A percentile compares a stretch with the other conserved stretches of the same genome.
These are phyloP conservation scores for Hygrophoropsis aurantiaca DNA, from an alignment of 768 basidiomycete genomes.

Conservation along the genomic window DNA sequence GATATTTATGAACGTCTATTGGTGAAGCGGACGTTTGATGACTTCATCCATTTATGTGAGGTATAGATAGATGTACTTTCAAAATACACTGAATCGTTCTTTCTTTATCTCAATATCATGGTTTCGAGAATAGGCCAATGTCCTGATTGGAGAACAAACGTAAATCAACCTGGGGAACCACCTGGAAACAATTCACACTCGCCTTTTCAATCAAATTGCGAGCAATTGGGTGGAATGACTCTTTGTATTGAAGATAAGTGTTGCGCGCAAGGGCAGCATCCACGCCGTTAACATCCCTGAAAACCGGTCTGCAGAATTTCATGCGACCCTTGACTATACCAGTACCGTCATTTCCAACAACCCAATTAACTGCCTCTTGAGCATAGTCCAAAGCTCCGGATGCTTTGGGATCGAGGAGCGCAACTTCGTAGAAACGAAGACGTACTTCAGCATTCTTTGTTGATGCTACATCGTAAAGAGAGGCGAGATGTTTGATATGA, in stretches of 20 bases:
- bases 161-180: too few relatives aligned
- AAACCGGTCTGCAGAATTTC: slow-evolving; percentile 80
- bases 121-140: too few relatives aligned
- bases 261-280: slow-evolving; percentile 51
- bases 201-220: slow-evolving; percentile 77
- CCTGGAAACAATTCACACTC: too few relatives aligned
- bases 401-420: slow-evolving; percentile 50
- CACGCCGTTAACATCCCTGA: slow-evolving; percentile 54
- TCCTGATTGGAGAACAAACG: too few relatives aligned
- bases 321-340: slow-evolving; percentile 74
- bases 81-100: too few relatives aligned
- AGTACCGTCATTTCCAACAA: slow-evolving; percentile 59
- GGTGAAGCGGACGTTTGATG: too few relatives aligned
- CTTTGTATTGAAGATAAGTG: slow-evolving; percentile 47
- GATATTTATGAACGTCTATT: too few relatives aligned
- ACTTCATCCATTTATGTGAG: too few relatives aligned
- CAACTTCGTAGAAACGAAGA: slow-evolving; percentile 74
- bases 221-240: slow-evolving; percentile 76
- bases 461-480: slow-evolving; percentile 41
- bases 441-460: slow-evolving; percentile 78
- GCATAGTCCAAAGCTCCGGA: slow-evolving; percentile 53
- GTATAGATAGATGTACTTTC: too few relatives aligned
- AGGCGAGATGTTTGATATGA: slow-evolving; percentile 61
- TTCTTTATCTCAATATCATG: too few relatives aligned
- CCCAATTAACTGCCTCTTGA: slow-evolving; percentile 60